A percentile compares a stretch with the other conserved stretches of the same genome.
Evolutionary conservation across 208 protist genomes (phyloP).

Genomic region (Trichomonas tenax): DNA sequence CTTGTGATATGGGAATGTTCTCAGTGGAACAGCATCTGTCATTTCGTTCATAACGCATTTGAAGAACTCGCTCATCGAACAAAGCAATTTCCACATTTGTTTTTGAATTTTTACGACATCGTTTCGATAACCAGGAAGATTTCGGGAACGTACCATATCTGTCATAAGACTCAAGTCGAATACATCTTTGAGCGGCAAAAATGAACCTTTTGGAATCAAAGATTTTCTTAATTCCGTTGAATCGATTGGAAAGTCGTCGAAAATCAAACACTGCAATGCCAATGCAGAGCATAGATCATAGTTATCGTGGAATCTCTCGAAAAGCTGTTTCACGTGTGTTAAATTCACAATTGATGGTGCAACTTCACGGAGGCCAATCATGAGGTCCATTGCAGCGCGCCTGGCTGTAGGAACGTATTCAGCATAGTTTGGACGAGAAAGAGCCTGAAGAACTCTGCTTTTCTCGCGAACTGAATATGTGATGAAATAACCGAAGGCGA

Average conservation of each 20-base stretch:
- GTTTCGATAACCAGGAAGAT: not conserved
- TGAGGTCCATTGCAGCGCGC: not conserved
- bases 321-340: not conserved
- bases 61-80: not conserved
- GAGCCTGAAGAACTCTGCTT: not conserved
- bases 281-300: not conserved
- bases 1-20: not conserved
- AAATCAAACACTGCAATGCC: not conserved
- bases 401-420: not conserved
- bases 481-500: not conserved
- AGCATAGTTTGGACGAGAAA: not conserved
- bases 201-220: not conserved
- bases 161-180: not conserved
- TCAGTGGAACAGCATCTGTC: not conserved
- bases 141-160: not conserved
- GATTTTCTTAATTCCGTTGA: not conserved
- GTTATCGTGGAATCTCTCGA: not conserved
- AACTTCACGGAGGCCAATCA: not conserved
- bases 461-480: not conserved
- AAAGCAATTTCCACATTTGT: not conserved
- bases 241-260: not conserved
- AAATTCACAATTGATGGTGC: not conserved
- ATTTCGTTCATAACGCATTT: not conserved
- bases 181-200: not conserved
- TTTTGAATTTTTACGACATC: not conserved